Base-by-base conservation (phyloP, 495 filamentous ascomycete genomes). In the Cercophora newfieldiana region DNA sequence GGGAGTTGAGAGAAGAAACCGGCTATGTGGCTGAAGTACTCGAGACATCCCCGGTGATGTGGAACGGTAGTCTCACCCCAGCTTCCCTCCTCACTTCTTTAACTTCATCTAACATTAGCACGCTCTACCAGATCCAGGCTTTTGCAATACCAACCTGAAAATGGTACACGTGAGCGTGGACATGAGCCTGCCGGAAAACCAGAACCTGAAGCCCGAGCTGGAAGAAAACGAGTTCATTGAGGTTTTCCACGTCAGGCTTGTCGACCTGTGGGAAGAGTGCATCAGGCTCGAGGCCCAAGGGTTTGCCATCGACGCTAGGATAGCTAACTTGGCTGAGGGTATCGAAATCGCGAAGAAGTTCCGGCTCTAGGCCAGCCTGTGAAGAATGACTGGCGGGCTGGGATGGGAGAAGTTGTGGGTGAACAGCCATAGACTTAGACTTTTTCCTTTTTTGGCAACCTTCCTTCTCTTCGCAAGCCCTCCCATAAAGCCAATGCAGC, bases 191-290 rank as follows among this genome's bases (percentile, higher is more conserved):
- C 86, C 89, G 0, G 88, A 87, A 61, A 92, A 94, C 68, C 79
- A 85, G 66, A 78, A 87, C 54, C 86, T 87, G 65, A 81, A 88
- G 63, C 89, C 91, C 2, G 80, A 93, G 67, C 82, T 96, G 1
- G 93, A 97, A 64, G 92, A 95, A 49, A 90, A 90, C 71, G 93
- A 96, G 72, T 95, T 95, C 74, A 97, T 97, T 67, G 92, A 96
- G 75, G 89, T 88, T 28, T 97, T 96, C 70, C 86, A 84, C 14
- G 80, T 92, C 0, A 89, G 87, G 19, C 74, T 97, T 44, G 82
- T 75, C 59, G 78, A 83, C 29, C 74, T 97, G 19, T 93, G 87
- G 77, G 81, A 77, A 1, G 89, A 90, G 73, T 87, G 89, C 71
- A 86, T 86, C 78, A 83, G 75, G 57, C 78, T 93, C 28, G 91